Evolutionary conservation across 768 basidiomycete genomes (phyloP).

Genomic region (Boletus bicolor): DNA sequence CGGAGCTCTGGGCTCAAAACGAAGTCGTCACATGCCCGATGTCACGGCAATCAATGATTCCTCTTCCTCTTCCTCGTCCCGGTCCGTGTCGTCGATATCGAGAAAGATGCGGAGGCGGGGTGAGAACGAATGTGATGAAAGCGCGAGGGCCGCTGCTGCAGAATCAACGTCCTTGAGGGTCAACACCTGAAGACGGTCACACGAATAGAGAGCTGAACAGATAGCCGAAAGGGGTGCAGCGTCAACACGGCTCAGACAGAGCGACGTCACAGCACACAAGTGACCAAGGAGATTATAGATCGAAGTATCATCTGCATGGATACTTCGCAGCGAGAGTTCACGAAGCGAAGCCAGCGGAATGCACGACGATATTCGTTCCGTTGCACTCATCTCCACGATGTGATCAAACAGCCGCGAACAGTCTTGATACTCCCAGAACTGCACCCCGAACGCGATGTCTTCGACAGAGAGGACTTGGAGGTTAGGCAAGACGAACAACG

Average conservation of each 20-base stretch:
- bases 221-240: neutral
- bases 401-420: constrained; percentile 36
- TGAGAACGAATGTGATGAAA: constrained; percentile 6
- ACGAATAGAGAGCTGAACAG: constrained; percentile 3
- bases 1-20: neutral
- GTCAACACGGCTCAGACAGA: constrained; percentile 11
- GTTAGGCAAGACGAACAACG: constrained; percentile 37
- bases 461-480: constrained; percentile 42
- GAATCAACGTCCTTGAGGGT: constrained; percentile 12
- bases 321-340: constrained; percentile 10
- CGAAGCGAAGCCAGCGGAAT: constrained; percentile 7
- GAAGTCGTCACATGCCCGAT: neutral
- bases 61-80: neutral
- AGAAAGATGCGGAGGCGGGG: constrained; percentile 13
- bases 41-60: neutral
- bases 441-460: constrained; percentile 42
- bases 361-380: neutral
- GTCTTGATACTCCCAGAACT: constrained; percentile 33
- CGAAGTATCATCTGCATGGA: constrained; percentile 1
- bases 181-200: constrained; percentile 6
- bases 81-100: constrained; percentile 9
- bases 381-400: constrained; percentile 20
- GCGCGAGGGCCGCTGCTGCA: neutral
- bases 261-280: constrained; percentile 1
- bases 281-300: constrained; percentile 5